Conservation (phyloP, 768 basidiomycete species). For the Boletus rubropictus region DNA sequence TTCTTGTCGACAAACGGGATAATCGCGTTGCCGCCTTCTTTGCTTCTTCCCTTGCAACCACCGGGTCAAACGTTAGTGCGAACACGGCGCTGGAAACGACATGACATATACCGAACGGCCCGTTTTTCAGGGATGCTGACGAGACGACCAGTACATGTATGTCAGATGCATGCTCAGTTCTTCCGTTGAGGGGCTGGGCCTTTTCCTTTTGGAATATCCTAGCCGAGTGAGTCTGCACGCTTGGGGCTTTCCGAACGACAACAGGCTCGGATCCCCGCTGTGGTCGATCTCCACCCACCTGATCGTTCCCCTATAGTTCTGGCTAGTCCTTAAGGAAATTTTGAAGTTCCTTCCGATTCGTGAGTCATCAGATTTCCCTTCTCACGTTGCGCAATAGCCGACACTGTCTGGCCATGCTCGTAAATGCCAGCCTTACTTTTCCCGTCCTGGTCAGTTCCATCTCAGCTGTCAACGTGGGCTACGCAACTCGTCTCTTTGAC, state of each 20-base stretch:
- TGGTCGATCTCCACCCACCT: neutral
- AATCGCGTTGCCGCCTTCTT: slow-evolving; percentile 87
- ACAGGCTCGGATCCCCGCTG: neutral
- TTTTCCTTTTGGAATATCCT: slow-evolving; percentile 84
- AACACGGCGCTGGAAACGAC: slow-evolving; percentile 82
- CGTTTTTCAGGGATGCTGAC: slow-evolving; percentile 1
- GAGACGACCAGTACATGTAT: slow-evolving; percentile 21
- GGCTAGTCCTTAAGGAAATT: slow-evolving; percentile 66
- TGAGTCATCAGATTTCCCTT: slow-evolving; percentile 33
- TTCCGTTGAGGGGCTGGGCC: slow-evolving; percentile 61
- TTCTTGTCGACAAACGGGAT: slow-evolving; percentile 74
- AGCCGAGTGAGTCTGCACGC: slow-evolving; percentile 29
- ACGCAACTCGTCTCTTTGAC: slow-evolving; percentile 53
- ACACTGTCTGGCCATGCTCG: slow-evolving; percentile 47
- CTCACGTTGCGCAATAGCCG: neutral
- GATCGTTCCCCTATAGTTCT: slow-evolving; percentile 45
- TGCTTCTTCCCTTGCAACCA: slow-evolving; percentile 60
- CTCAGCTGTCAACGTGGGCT: slow-evolving; percentile 53
- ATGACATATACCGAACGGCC: slow-evolving; percentile 28
- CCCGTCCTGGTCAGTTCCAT: slow-evolving; percentile 77
- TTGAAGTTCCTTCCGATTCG: slow-evolving; percentile 77
- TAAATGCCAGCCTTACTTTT: slow-evolving; percentile 65
- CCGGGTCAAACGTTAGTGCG: slow-evolving; percentile 72
- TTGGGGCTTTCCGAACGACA: neutral
- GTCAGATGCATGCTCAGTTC: slow-evolving; percentile 29